Percentiles rank a stretch among this genome's conserved stretches.
phyloP scores from a whole-genome alignment of 352 stramenopile species.

The Phytophthora boehmeriae region DNA sequence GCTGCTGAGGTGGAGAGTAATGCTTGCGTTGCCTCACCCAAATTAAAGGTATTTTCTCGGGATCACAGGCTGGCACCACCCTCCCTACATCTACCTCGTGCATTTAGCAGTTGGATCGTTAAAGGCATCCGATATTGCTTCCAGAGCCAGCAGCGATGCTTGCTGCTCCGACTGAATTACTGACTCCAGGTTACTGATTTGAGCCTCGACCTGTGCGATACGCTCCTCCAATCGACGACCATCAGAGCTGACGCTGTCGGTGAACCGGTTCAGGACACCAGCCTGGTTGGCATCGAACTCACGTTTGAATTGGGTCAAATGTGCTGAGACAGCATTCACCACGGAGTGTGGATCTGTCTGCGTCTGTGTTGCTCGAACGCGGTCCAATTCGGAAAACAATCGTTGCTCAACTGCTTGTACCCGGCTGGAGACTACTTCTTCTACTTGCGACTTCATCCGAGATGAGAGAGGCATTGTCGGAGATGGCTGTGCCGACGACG shows the following conservation, averaged over 20 bases:
- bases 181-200: constrained; percentile 54
- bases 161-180: constrained; percentile 78
- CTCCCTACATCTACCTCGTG: no score
- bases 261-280: constrained; percentile 50
- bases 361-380: constrained; percentile 28
- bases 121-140: constrained; percentile 77
- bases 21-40: background rate
- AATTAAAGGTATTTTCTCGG: no score
- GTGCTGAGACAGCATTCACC: constrained; percentile 59
- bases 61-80: no score
- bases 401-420: constrained; percentile 43
- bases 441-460: constrained; percentile 56
- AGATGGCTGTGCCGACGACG: constrained; percentile 8
- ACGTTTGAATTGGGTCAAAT: constrained; percentile 67
- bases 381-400: constrained; percentile 36
- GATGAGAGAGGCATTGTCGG: constrained; percentile 37
- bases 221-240: constrained; percentile 55
- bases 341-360: constrained; percentile 39
- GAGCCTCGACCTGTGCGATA: constrained; percentile 53
- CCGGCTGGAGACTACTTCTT: constrained; percentile 43
- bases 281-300: constrained; percentile 64
- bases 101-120: constrained; percentile 21
- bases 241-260: constrained; percentile 58
- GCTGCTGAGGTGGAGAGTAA: no score
- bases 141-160: constrained; percentile 65